A percentile compares a stretch with the other conserved stretches of the same genome.
Evolutionary conservation across 2,329 filamentous ascomycete species (phyloP).

Genomic region (Westerdykella ornata): DNA sequence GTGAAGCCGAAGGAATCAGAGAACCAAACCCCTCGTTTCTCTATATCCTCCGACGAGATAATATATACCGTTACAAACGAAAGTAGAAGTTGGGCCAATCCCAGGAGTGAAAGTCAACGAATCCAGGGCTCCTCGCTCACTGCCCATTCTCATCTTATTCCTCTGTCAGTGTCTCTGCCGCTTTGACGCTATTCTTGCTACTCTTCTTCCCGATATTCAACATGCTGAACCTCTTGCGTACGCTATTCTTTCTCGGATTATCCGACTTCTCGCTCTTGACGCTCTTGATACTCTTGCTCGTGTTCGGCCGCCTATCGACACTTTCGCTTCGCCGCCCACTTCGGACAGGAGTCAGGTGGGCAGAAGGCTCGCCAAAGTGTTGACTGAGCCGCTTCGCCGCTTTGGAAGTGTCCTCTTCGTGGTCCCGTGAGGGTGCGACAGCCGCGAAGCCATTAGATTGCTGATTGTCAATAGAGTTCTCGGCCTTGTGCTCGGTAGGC

Average conservation of each 20-base stretch:
- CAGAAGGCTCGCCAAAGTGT: conserved; percentile 23
- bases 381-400: conserved; percentile 21
- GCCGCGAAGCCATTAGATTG: too few relatives aligned
- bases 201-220: conserved; percentile 67
- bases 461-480: too few relatives aligned
- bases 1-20: too few relatives aligned
- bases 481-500: conserved; percentile 11
- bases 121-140: too few relatives aligned
- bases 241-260: conserved; percentile 47
- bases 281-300: conserved; percentile 36
- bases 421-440: conserved; percentile 20
- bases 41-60: too few relatives aligned
- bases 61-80: too few relatives aligned
- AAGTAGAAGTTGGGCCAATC: too few relatives aligned
- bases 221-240: conserved; percentile 72
- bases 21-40: too few relatives aligned
- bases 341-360: conserved; percentile 13
- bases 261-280: conserved; percentile 39
- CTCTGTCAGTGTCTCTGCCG: conserved; percentile 29
- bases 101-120: too few relatives aligned
- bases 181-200: conserved; percentile 48
- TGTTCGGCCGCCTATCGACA: conserved; percentile 17
- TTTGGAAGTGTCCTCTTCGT: conserved; percentile 27
- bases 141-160: conserved; percentile 14
- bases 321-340: conserved; percentile 5